A percentile compares a stretch with the other conserved stretches of the same genome.
Conservation (phyloP, 2,329 filamentous ascomycete species). For the Botrytis paeoniae region DNA sequence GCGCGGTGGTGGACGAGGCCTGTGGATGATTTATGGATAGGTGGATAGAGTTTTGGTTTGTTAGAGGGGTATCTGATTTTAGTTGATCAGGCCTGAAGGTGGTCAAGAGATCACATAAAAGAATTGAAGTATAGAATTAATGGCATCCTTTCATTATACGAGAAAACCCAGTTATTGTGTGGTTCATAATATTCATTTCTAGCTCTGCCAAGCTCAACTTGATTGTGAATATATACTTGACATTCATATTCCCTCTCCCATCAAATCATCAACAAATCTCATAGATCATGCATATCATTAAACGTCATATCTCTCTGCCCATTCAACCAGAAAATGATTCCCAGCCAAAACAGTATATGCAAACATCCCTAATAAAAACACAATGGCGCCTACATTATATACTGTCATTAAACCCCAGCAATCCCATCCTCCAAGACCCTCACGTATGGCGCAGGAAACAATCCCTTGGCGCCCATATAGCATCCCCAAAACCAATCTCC, state of each 20-base stretch:
- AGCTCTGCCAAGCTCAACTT: too few species aligned
- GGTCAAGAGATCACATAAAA: neutral
- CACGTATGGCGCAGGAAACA: constrained; percentile 81
- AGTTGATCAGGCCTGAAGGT: neutral
- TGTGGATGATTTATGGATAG: neutral
- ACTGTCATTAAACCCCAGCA: neutral
- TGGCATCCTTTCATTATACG: neutral
- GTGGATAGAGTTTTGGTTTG: neutral
- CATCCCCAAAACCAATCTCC: constrained; percentile 86
- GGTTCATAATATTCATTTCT: neutral
- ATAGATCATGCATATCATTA: neutral
- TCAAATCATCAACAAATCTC: neutral
- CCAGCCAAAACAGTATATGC: neutral
- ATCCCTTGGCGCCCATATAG: constrained; percentile 74
- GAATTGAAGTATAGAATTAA: neutral
- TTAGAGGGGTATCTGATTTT: neutral
- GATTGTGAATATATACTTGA: neutral
- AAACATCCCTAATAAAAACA: neutral
- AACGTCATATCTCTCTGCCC: neutral
- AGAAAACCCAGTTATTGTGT: neutral
- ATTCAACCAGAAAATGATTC: neutral
- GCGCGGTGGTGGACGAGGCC: neutral
- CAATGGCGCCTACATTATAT: neutral
- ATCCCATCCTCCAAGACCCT: constrained; percentile 41
- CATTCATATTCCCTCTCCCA: neutral